phyloP scores from a whole-genome alignment of 345 rosid species.

The Eucalyptus polyanthemos region DNA sequence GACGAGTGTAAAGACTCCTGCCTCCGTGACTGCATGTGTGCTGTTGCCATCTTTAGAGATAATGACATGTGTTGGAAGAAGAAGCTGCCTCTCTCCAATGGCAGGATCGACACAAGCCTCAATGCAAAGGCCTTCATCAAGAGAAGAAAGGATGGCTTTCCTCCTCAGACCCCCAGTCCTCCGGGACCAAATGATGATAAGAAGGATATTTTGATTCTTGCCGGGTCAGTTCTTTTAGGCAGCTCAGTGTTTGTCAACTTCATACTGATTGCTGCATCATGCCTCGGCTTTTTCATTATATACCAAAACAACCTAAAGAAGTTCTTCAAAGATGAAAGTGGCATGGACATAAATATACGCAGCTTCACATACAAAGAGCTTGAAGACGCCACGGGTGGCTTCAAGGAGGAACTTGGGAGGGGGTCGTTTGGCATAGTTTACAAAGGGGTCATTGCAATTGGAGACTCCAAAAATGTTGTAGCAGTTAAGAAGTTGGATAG shows the following conservation, averaged over 20 bases:
- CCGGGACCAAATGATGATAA: background rate
- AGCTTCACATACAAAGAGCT: constrained; percentile 18
- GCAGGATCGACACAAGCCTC: background rate
- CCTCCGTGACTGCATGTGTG: constrained; percentile 20
- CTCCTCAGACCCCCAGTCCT: background rate
- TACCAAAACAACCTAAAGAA: background rate
- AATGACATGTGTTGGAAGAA: constrained; percentile 17
- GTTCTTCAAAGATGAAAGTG: background rate
- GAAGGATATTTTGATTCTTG: background rate
- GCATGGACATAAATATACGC: constrained; percentile 4
- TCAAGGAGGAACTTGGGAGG: constrained; percentile 27
- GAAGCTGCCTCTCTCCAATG: constrained; percentile 24
- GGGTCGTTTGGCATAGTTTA: constrained; percentile 18
- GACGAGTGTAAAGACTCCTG: constrained; percentile 9
- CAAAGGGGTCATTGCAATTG: constrained; percentile 6
- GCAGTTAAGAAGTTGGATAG: constrained; percentile 37
- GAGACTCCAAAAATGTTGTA: background rate
- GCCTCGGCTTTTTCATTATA: background rate
- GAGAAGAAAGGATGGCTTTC: background rate
- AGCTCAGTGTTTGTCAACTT: constrained; percentile 8
- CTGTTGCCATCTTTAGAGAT: constrained; percentile 3
- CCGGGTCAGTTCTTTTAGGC: constrained; percentile 12
- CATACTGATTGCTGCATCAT: background rate
- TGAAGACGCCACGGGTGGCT: constrained; percentile 10
- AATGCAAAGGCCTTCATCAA: constrained; percentile 9